Base-by-base conservation (phyloP, 2,329 filamentous ascomycete species). In the Parastagonospora avenae region DNA sequence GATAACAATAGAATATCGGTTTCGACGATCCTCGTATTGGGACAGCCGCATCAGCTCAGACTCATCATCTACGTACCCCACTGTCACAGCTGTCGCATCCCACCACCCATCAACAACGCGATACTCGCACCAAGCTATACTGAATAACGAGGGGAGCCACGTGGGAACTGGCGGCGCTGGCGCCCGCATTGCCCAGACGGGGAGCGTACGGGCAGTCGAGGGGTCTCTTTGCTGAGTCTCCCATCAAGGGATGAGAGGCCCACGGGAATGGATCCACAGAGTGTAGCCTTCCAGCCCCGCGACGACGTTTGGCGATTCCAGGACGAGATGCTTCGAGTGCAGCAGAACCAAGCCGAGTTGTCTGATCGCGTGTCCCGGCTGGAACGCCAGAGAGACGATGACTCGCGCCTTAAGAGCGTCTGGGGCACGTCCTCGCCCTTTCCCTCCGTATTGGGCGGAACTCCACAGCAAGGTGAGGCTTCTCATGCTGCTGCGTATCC, bases 381-480 rank as follows among this genome's bases (percentile, higher is more conserved):
- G 52, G 85, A 88, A 69, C 79, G 84, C 51, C 80, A 82, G 54
- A 82, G 82, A 52, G 84, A 87, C 59, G 84, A 87, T 60, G 84
- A 87, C 74, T 80, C 81, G 48, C 79, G 82, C 58, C 74, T 86
- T 74, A 95, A 93, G 75, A 96, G 90, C 54, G 89, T 95, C 49
- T 99, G 94, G 94, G 85, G 85, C 42, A 88, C 89, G 59, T 77
- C 82, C 41, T 96, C 92, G 48, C 92, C 92, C 12, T 97, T 97
- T 70, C 92, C 93, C n/a, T 88, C 87, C 59, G 85, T 92, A 33
- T 74, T 96, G 50, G 87, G 88, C 62, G 89, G 90, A 47, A 92
- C 91, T 39, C 89, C 92, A 46, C 90, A 95, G 71, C 90, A 95
- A 79, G 91, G 93, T 95, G 77, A 74, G 84, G 35, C 38, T 27